phyloP scores from a whole-genome alignment of 2,329 filamentous ascomycete genomes.

The Alternaria triticimaculans region DNA sequence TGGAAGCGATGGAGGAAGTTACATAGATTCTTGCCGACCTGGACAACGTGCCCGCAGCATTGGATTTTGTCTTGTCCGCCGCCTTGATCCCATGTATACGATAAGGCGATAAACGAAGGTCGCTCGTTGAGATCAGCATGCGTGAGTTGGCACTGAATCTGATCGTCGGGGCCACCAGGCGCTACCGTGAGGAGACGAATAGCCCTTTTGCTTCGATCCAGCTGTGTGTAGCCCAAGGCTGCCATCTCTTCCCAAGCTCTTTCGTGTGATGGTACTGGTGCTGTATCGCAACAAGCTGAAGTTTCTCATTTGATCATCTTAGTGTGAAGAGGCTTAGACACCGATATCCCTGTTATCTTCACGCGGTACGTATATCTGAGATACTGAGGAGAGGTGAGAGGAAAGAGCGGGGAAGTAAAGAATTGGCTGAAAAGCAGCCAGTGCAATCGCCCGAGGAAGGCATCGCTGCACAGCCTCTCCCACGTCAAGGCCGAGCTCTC shows the following conservation, averaged over 20 bases:
- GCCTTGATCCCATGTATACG: not conserved
- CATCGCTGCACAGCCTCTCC: not conserved
- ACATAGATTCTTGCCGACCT: accelerated
- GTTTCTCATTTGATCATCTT: accelerated
- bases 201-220: not conserved
- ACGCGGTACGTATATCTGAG: not conserved
- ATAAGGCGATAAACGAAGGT: not conserved
- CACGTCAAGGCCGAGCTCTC: not conserved
- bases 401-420: not conserved
- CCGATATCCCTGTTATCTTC: no score
- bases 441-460: accelerated
- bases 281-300: not conserved
- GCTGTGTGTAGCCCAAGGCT: not conserved
- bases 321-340: accelerated
- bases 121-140: not conserved
- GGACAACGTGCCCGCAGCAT: not conserved
- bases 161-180: not conserved
- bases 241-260: not conserved
- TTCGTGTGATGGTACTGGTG: not conserved
- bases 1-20: not conserved
- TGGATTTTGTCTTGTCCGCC: not conserved
- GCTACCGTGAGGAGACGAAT: not conserved
- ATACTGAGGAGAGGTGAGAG: not conserved
- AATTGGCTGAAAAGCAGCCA: not conserved
- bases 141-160: not conserved